These are phyloP conservation scores for Edaphochlamys debaryana DNA, from an alignment of 139 green algal genomes.

Conservation along the genomic window DNA sequence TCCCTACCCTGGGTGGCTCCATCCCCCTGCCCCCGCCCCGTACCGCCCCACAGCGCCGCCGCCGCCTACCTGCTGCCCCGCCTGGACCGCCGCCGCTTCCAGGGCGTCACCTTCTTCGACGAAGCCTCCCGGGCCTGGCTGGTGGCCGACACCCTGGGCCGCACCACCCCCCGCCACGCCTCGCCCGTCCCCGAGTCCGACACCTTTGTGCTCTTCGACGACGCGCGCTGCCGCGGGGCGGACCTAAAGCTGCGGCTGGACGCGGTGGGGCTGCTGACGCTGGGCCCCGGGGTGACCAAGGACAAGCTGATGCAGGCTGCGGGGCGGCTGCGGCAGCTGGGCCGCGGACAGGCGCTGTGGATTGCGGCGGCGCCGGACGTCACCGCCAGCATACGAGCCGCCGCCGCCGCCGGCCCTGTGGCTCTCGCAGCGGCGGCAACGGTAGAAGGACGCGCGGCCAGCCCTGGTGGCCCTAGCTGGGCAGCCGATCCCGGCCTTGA, in stretches of 20 bases:
- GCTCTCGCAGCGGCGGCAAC: no score
- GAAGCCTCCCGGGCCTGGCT: background rate
- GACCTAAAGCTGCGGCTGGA: constrained; percentile 50
- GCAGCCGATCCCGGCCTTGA: no score
- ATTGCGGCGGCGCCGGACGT: constrained; percentile 33
- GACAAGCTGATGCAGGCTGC: constrained; percentile 64
- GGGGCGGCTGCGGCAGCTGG: constrained; percentile 52
- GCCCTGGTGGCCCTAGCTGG: no score
- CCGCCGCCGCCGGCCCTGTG: no score
- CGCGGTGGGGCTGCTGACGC: constrained; percentile 60
- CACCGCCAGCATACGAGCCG: background rate
- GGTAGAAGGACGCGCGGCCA: no score
- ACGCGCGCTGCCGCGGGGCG: constrained; percentile 58
- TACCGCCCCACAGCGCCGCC: background rate
- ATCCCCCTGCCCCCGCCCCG: background rate
- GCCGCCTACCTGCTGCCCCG: constrained; percentile 33
- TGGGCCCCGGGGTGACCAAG: constrained; percentile 55
- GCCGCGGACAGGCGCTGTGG: constrained; percentile 47
- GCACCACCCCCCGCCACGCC: background rate
- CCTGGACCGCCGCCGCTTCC: constrained; percentile 19
- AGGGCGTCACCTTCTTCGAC: constrained; percentile 56
- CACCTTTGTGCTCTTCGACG: constrained; percentile 63
- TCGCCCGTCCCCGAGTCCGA: constrained; percentile 57
- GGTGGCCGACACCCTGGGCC: constrained; percentile 43
- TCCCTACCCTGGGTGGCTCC: background rate